Conservation (phyloP, 2,329 filamentous ascomycete genomes). For the Pseudopithomyces maydicus region DNA sequence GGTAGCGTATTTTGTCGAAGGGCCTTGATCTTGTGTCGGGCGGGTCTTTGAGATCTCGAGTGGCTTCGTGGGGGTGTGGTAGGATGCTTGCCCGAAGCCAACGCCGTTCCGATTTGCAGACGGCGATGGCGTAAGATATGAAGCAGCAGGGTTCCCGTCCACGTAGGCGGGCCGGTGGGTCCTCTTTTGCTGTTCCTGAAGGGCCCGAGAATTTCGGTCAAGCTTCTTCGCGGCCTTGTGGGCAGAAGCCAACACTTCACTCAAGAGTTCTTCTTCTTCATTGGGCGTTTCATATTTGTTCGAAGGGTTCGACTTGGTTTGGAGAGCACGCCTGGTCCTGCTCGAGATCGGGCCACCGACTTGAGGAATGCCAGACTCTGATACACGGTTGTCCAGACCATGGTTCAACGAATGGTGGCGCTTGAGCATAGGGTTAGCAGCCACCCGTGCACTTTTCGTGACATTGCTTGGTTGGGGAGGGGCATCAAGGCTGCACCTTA, state of each 20-base stretch:
- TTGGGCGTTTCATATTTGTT: slow-evolving; percentile 92
- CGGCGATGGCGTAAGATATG: slow-evolving; percentile 74
- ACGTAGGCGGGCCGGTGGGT: slow-evolving; percentile 59
- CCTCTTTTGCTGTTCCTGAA: slow-evolving; percentile 49
- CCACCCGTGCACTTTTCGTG: slow-evolving; percentile 42
- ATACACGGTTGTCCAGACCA: slow-evolving; percentile 57
- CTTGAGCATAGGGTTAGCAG: slow-evolving; percentile 54
- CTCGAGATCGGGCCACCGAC: slow-evolving; percentile 68
- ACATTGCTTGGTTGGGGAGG: slow-evolving; percentile 36
- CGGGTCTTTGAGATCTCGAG: slow-evolving; percentile 62
- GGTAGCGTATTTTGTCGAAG: slow-evolving; percentile 81
- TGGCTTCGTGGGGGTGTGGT: slow-evolving; percentile 70
- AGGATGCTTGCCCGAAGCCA: slow-evolving; percentile 70
- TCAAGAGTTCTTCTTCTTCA: slow-evolving; percentile 93
- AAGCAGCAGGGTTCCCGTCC: slow-evolving; percentile 62
- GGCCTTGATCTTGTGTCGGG: slow-evolving; percentile 51
- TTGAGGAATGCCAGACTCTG: slow-evolving; percentile 57
- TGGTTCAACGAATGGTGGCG: slow-evolving; percentile 55
- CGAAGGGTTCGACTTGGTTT: slow-evolving; percentile 71
- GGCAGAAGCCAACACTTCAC: slow-evolving; percentile 82
- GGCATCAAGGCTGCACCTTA: slow-evolving; percentile 62
- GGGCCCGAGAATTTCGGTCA: slow-evolving; percentile 52
- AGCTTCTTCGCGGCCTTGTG: slow-evolving; percentile 75
- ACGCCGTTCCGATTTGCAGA: slow-evolving; percentile 83
- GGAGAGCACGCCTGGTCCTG: slow-evolving; percentile 77